Conservation (phyloP, 176 grass and related monocot species). For the Chrysopogon serrulatus region DNA sequence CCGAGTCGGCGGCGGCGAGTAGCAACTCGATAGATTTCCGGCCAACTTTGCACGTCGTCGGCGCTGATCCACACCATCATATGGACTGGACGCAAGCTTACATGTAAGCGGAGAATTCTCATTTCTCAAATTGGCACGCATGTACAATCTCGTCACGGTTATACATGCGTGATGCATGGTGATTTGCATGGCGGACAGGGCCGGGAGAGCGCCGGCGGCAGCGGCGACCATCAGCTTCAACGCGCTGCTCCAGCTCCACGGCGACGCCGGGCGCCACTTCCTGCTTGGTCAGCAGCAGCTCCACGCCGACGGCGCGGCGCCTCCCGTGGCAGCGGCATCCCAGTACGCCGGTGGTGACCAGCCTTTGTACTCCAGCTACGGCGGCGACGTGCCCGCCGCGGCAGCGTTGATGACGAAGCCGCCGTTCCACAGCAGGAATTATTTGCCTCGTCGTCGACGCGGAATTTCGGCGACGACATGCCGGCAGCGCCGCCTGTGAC, state of each 20-base stretch:
- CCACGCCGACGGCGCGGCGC: background rate
- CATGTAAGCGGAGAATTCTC: conserved; percentile 12
- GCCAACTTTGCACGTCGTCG: background rate
- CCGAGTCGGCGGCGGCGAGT: background rate
- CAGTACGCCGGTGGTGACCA: background rate
- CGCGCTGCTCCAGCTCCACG: conserved; percentile 35
- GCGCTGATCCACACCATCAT: background rate
- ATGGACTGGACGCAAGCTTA: conserved; percentile 33
- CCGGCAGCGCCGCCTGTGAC: background rate
- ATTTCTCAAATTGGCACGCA: background rate
- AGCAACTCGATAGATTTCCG: background rate
- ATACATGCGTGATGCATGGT: background rate
- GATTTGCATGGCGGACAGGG: background rate
- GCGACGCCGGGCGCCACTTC: conserved; percentile 13
- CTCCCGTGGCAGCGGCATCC: background rate
- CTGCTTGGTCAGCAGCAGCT: conserved; percentile 5
- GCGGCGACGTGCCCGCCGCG: background rate
- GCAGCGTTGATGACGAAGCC: background rate
- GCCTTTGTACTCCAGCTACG: background rate
- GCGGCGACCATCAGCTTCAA: conserved; percentile 1
- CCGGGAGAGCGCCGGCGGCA: background rate
- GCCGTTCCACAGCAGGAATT: conserved; percentile 3
- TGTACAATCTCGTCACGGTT: background rate
- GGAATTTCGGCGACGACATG: background rate
- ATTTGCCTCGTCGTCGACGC: conserved; percentile 3